phyloP scores from a whole-genome alignment of 1,284 basidiomycete species.

The Ustilago crameri region DNA sequence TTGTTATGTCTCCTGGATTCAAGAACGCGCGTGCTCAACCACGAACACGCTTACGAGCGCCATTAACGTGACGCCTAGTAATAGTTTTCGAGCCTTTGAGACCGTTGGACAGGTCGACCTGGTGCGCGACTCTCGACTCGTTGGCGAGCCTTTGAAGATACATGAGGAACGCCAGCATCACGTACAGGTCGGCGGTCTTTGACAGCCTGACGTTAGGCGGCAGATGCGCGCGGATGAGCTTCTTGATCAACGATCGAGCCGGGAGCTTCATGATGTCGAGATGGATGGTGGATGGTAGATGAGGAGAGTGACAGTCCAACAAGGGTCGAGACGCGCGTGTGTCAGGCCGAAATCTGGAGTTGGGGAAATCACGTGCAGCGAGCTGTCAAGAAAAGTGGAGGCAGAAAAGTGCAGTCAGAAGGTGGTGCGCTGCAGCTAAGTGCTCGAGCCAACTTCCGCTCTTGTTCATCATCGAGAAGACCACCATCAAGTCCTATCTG shows the following conservation, averaged over 20 bases:
- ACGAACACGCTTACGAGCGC: slow-evolving; percentile 42
- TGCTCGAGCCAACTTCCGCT: not conserved
- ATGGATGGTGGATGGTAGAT: not conserved
- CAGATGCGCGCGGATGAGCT: slow-evolving; percentile 41
- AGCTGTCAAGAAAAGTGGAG: not conserved
- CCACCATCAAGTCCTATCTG: not conserved
- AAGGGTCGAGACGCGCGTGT: not conserved
- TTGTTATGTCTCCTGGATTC: too few species aligned
- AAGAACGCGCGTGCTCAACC: slow-evolving; percentile 17
- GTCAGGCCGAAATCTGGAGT: not conserved
- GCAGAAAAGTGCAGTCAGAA: slow-evolving; percentile 1
- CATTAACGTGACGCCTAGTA: slow-evolving; percentile 37
- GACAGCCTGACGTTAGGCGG: slow-evolving; percentile 41
- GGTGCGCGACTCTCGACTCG: slow-evolving; percentile 40
- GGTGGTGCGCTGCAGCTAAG: not conserved
- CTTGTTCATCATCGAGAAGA: not conserved
- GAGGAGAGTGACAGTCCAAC: not conserved
- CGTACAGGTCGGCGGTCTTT: slow-evolving; percentile 46
- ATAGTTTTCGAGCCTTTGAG: slow-evolving; percentile 30
- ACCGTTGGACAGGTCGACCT: slow-evolving; percentile 43
- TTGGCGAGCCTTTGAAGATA: slow-evolving; percentile 46
- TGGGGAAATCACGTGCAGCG: not conserved
- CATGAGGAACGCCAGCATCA: slow-evolving; percentile 47
- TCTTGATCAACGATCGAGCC: slow-evolving; percentile 42
- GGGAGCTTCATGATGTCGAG: slow-evolving; percentile 38